phyloP scores from a whole-genome alignment of 2,329 filamentous ascomycete species.

The Diaporthe australafricana region DNA sequence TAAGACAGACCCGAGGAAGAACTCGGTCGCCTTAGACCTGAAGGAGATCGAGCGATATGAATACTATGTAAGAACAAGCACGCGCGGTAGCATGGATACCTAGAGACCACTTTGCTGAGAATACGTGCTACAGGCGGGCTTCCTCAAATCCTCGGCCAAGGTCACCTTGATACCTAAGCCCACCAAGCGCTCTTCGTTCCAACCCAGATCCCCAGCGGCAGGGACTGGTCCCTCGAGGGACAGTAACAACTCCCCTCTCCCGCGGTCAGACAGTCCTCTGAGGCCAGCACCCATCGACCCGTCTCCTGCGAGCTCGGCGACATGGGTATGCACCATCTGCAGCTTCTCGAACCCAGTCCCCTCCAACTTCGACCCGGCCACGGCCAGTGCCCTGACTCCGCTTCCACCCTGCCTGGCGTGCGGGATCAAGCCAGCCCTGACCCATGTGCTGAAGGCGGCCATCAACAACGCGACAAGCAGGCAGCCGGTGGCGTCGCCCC shows the following conservation, averaged over 20 bases:
- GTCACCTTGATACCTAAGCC: constrained; percentile 89
- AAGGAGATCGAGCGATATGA: constrained; percentile 93
- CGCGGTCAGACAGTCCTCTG: constrained; percentile 55
- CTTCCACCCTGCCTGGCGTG: constrained; percentile 91
- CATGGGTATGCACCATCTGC: constrained; percentile 97
- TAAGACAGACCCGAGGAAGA: constrained; percentile 83
- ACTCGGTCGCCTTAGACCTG: constrained; percentile 86
- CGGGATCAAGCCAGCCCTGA: constrained; percentile 89
- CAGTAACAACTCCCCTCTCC: constrained; percentile 58
- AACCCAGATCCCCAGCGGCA: constrained; percentile 63
- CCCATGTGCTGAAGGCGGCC: constrained; percentile 86
- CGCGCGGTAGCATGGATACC: background rate
- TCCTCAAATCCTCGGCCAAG: constrained; percentile 94
- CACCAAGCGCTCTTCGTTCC: constrained; percentile 71
- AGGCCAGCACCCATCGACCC: constrained; percentile 58
- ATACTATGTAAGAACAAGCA: constrained; percentile 74
- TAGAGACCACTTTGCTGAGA: constrained; percentile 39
- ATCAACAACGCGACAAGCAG: constrained; percentile 79
- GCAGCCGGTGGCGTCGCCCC: constrained; percentile 44
- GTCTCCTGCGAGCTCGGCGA: constrained; percentile 70
- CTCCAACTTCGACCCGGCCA: constrained; percentile 89
- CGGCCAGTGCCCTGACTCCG: constrained; percentile 82
- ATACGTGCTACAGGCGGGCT: constrained; percentile 73
- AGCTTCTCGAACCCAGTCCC: constrained; percentile 94
- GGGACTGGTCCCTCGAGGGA: constrained; percentile 57